Evolutionary conservation across 371 early-diverging fungal genomes (phyloP).

Genomic region (Mucor lusitanicus): DNA sequence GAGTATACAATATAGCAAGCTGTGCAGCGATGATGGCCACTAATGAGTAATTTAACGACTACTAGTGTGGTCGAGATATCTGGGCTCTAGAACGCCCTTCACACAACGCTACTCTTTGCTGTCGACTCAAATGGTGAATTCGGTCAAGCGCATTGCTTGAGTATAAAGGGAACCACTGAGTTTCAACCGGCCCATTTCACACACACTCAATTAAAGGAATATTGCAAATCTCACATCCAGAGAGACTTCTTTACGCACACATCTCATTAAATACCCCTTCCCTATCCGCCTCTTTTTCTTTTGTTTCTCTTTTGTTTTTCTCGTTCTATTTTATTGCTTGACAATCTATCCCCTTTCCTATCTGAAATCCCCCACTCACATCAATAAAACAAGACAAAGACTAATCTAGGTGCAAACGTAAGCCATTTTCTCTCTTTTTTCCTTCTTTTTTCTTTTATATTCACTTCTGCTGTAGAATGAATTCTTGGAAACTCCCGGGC

Average conservation of each 20-base stretch:
- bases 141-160: constrained; percentile 15
- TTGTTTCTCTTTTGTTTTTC: not conserved
- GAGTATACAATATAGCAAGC: constrained; percentile 9
- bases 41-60: not conserved
- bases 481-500: constrained; percentile 1
- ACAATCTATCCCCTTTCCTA: not conserved
- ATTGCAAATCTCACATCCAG: not conserved
- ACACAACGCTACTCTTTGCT: constrained; percentile 1
- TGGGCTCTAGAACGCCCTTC: constrained; percentile 10
- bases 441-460: not conserved
- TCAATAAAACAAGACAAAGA: not conserved
- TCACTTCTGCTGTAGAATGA: not conserved
- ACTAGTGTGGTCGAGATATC: constrained; percentile 18
- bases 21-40: not conserved
- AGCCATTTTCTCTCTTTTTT: not conserved
- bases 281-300: not conserved
- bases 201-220: not conserved
- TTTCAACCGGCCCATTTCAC: not conserved
- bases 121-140: constrained; percentile 15
- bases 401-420: not conserved
- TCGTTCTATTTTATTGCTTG: not conserved
- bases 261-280: not conserved
- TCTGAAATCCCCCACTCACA: not conserved
- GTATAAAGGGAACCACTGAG: not conserved
- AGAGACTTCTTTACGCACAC: not conserved